These are phyloP conservation scores for Colletotrichum salicis DNA, from an alignment of 2,329 filamentous ascomycete genomes.

Conservation along the genomic window DNA sequence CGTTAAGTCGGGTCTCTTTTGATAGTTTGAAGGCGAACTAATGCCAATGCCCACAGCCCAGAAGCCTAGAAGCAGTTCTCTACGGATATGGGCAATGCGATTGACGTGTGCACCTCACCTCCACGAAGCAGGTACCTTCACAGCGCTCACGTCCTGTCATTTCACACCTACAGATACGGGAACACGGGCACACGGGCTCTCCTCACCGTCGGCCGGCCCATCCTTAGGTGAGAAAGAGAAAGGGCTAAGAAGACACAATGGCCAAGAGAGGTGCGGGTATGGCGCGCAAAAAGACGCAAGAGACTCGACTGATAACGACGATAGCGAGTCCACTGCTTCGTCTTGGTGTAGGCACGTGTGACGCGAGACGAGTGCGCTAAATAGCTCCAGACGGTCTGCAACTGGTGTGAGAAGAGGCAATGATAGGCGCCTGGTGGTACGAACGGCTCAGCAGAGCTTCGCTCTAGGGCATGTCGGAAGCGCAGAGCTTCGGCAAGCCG, in stretches of 20 bases:
- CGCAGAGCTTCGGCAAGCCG: not conserved
- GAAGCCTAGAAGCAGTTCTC: not conserved
- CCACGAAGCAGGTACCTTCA: not conserved
- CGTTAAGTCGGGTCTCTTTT: not conserved
- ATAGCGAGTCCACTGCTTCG: not conserved
- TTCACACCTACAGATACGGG: not conserved
- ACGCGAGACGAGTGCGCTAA: not conserved
- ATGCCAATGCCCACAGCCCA: not conserved
- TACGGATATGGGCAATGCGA: too few relatives aligned
- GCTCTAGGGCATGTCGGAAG: not conserved
- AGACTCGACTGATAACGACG: constrained; percentile 6
- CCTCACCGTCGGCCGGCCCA: not conserved
- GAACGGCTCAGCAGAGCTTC: constrained; percentile 25
- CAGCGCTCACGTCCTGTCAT: not conserved
- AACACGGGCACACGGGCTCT: not conserved
- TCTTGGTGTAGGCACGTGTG: constrained; percentile 25
- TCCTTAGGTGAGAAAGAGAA: not conserved
- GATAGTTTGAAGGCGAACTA: not conserved
- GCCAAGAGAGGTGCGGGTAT: not conserved
- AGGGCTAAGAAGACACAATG: not conserved
- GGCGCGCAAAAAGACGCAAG: not conserved
- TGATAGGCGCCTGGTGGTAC: constrained; percentile 23
- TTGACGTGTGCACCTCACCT: not conserved
- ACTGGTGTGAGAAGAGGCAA: constrained; percentile 13
- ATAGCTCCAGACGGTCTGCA: constrained; percentile 14